Evolutionary conservation across 1,139 yeast species (phyloP), one percentile per base, ranked within the genome.

Genomic region (Candida sanyaensis): DNA sequence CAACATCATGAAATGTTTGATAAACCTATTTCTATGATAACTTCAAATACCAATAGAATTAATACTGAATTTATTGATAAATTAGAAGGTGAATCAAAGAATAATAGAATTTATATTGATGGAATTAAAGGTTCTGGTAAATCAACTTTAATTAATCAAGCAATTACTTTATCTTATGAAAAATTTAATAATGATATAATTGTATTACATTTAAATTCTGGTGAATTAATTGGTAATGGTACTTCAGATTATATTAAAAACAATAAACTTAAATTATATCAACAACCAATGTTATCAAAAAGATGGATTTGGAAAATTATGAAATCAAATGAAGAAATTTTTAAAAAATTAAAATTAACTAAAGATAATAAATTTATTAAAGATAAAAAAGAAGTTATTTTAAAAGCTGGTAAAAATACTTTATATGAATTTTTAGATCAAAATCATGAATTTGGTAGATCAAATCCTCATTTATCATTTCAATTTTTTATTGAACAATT

Each of bases 81-180:
- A 31, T 59, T 72, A 50, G 52, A 56, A 12, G 41, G 51, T 4
- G 51, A 53, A 2, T 45, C 61, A 1, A 58, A 62, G 13, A 58
- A 66, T 10, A 86, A 84, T 62, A 75, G 88, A 59, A 57, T 78
- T 37, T 72, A 87, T 43, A 56, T 92, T 23, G 66, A 81, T 30
- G 98, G 98, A 38, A 83, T 78, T 49, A 71, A 81, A 43, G 97
- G 97, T 42, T 77, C 80, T 9, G 98, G 98, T 9, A 92, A 92
- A 69, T 80, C 93, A 2, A 81, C 91, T 0, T 64, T 86, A 37
- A 59, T 92, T 44, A 69, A 93, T 0, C 97, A 92, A 64, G 75
- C 85, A 1, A 86, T 87, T 48, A 86, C 93, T 0, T 62, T 75
- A 46, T 64, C 76, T 0, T 60, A 78, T 40, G 83, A 84, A 5